Evolutionary conservation across 768 basidiomycete genomes (phyloP).

Genomic region (Termitomyces bulborhizus): DNA sequence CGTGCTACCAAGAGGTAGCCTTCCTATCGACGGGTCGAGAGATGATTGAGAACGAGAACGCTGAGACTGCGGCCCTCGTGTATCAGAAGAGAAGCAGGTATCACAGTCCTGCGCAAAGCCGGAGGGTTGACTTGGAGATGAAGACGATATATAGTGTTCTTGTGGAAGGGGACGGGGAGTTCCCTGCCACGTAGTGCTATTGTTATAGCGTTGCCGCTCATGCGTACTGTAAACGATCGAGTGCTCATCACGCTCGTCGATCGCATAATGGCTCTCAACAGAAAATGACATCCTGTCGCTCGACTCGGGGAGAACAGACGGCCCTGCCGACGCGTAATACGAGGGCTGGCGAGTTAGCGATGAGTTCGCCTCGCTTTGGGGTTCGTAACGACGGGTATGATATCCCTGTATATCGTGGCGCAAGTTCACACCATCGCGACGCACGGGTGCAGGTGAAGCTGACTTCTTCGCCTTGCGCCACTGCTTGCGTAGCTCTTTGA

Average conservation of each 20-base stretch:
- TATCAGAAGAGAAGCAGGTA: slow-evolving; percentile 23
- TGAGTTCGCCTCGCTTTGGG: slow-evolving; percentile 16
- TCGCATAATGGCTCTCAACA: slow-evolving; percentile 26
- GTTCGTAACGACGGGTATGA: slow-evolving; percentile 23
- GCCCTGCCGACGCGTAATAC: slow-evolving; percentile 19
- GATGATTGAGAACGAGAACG: slow-evolving; percentile 18
- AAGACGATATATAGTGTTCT: slow-evolving; percentile 22
- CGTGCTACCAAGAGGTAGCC: slow-evolving; percentile 60
- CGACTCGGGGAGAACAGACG: slow-evolving; percentile 18
- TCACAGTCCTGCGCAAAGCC: slow-evolving; percentile 15
- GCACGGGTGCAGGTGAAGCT: slow-evolving; percentile 23
- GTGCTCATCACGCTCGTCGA: slow-evolving; percentile 26
- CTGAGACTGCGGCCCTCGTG: slow-evolving; percentile 11
- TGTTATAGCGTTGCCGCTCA: slow-evolving; percentile 24
- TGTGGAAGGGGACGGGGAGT: slow-evolving; percentile 11
- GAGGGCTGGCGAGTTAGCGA: slow-evolving; percentile 20
- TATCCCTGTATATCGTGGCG: slow-evolving; percentile 26
- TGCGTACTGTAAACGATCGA: slow-evolving; percentile 17
- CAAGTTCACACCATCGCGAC: slow-evolving; percentile 24
- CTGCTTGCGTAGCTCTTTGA: slow-evolving; percentile 94
- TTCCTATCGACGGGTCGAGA: slow-evolving; percentile 20
- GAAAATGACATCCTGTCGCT: slow-evolving; percentile 23
- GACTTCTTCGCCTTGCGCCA: slow-evolving; percentile 96
- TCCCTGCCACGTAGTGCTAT: slow-evolving; percentile 30
- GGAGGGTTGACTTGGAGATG: slow-evolving; percentile 16